Evolutionary conservation across 768 basidiomycete genomes (phyloP), one percentile per base, ranked within the genome.

Genomic region (Leccinum broughii): DNA sequence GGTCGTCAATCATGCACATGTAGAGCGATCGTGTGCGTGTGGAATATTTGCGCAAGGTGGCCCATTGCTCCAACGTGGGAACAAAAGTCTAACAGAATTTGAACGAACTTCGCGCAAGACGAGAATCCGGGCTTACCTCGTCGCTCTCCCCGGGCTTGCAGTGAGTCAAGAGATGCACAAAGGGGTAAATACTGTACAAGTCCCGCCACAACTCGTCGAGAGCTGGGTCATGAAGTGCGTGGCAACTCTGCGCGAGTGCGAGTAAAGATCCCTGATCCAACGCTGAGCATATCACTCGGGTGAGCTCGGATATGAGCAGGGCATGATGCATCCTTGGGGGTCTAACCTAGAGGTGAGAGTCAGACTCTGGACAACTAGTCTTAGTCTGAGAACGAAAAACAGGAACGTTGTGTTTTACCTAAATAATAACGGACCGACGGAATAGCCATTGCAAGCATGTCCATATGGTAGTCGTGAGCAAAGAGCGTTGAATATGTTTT

Each of bases 131-230:
- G 61, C 66, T 34, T 63, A 52, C 68, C 66, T 66, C 54, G 2
- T 59, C 32, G 34, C 28, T 59, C 20, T 65, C 56, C 20, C 7
- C 58, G 5, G 49, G n/a, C 24, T 14, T 35, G 8, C 2, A 14
- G 6, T 55, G 51, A 3, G 51, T 17, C 30, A 70, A 28, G 46
- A 70, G 68, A 28, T 57, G 58, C 24, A 69, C 14, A 24, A 72
- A 63, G 8, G 70, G 70, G 30, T 62, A 49, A 0, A 71, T 51
- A 9, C 54, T 69, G 52, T 59, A 72, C 48, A 72, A 24, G 30
- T 65, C 55, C 35, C 55, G 56, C 72, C 70, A 71, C 2, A 73
- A 22, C 39, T 67, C 65, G 48, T 72, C 69, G 4, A 71, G 55
- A 41, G 72, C 70, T 34, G 62, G 63, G 39, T 69, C 63, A 6